A percentile compares a stretch with the other conserved stretches of the same genome.
Evolutionary conservation across 768 basidiomycete species (phyloP).

Genomic region (Pisolithus tinctorius): DNA sequence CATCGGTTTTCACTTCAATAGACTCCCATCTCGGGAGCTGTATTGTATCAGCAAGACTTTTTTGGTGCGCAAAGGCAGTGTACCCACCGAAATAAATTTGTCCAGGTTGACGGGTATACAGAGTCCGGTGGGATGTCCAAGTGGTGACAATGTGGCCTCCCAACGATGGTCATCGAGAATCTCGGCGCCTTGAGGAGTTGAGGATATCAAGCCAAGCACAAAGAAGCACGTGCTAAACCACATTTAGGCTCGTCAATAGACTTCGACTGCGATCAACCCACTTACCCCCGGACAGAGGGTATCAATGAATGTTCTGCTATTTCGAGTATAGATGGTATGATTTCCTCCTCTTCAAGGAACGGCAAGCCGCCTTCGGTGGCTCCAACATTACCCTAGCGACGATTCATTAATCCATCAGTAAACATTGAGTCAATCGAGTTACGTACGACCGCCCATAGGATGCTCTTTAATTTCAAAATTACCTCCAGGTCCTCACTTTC

Average conservation of each 20-base stretch:
- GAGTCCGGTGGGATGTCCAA: slow-evolving; percentile 83
- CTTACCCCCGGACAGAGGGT: slow-evolving; percentile 89
- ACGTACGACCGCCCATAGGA: slow-evolving; percentile 93
- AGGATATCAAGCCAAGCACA: slow-evolving; percentile 87
- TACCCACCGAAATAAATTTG: slow-evolving; percentile 69
- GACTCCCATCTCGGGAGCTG: slow-evolving; percentile 69
- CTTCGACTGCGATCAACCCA: neutral
- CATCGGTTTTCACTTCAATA: slow-evolving; percentile 23
- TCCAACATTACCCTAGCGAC: slow-evolving; percentile 82
- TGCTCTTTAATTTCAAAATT: slow-evolving; percentile 87
- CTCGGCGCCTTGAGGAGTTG: slow-evolving; percentile 88
- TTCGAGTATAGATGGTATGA: slow-evolving; percentile 82
- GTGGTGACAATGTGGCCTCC: slow-evolving; percentile 84
- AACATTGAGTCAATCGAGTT: neutral
- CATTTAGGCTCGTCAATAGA: slow-evolving; percentile 6
- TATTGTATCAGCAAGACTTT: slow-evolving; percentile 3
- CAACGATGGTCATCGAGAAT: slow-evolving; percentile 89
- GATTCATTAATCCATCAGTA: neutral
- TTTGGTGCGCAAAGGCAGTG: neutral
- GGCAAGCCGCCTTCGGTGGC: slow-evolving; percentile 86
- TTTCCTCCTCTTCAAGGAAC: slow-evolving; percentile 92
- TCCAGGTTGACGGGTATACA: slow-evolving; percentile 85
- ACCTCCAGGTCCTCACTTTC: slow-evolving; percentile 81
- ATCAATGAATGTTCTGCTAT: slow-evolving; percentile 88
- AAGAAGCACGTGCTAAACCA: slow-evolving; percentile 87